A percentile compares a stretch with the other conserved stretches of the same genome.
Conservation (phyloP, 2,329 filamentous ascomycete species). For the Hymenotorrendiella dingleyae region DNA sequence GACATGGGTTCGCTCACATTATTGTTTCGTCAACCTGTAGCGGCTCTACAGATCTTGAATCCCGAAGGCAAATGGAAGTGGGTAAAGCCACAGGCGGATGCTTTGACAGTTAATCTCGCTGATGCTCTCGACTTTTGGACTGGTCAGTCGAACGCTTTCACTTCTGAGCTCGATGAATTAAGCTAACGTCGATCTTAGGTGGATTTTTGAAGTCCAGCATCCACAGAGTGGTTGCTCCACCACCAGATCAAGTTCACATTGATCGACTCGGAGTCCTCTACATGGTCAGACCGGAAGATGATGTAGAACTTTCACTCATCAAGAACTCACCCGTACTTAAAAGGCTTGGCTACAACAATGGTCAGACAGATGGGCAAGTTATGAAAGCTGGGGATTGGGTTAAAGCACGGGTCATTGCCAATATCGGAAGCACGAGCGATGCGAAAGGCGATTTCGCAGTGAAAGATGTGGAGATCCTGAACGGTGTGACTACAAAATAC, state of each 20-base stretch:
- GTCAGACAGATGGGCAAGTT: neutral
- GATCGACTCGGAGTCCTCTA: constrained; percentile 40
- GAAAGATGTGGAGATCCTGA: too few relatives aligned
- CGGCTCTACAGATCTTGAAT: constrained; percentile 48
- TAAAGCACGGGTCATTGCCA: neutral
- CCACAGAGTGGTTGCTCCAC: constrained; percentile 33
- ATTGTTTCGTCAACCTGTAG: constrained; percentile 53
- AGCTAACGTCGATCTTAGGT: constrained; percentile 38
- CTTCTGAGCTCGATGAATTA: too few relatives aligned
- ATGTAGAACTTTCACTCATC: neutral
- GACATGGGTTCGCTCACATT: constrained; percentile 51
- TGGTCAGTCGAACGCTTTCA: too few relatives aligned
- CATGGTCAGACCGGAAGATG: constrained; percentile 31
- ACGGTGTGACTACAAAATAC: too few relatives aligned
- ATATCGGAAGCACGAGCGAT: too few relatives aligned
- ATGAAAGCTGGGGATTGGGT: neutral
- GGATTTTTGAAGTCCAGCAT: constrained; percentile 40
- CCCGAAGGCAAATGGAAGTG: constrained; percentile 43
- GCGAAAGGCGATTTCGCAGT: too few relatives aligned
- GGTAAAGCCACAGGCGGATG: constrained; percentile 42
- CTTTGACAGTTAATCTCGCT: constrained; percentile 45
- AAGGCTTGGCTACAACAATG: neutral
- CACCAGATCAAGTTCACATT: constrained; percentile 32
- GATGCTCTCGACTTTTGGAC: constrained; percentile 42
- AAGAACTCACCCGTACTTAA: neutral